A percentile compares a stretch with the other conserved stretches of the same genome.
These are phyloP conservation scores for Durotheca rogersii DNA, from an alignment of 495 filamentous ascomycete genomes.

Conservation along the genomic window DNA sequence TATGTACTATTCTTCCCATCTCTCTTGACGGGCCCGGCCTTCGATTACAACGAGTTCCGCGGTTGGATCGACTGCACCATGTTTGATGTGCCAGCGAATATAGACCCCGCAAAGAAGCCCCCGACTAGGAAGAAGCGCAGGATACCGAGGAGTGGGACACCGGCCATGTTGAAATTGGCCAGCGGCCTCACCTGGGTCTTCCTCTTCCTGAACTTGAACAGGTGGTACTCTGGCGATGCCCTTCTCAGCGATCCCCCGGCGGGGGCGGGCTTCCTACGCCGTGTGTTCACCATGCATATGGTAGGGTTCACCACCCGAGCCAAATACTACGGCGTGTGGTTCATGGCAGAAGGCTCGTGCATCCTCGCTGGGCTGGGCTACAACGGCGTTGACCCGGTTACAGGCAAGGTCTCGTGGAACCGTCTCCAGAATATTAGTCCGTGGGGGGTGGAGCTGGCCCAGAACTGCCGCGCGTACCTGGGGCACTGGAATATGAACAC, in stretches of 20 bases:
- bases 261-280: conserved; percentile 64
- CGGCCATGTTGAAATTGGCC: conserved; percentile 74
- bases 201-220: conserved; percentile 70
- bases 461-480: conserved; percentile 86
- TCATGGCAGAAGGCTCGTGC: conserved; percentile 88
- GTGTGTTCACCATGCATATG: conserved; percentile 78
- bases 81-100: conserved; percentile 79
- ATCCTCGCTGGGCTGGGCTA: conserved; percentile 93
- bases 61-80: conserved; percentile 92
- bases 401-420: conserved; percentile 84
- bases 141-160: conserved; percentile 88
- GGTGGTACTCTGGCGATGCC: conserved; percentile 61
- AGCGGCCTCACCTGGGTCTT: conserved; percentile 77
- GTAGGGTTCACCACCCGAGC: conserved; percentile 74
- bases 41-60: conserved; percentile 90
- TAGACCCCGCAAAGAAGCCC: conserved; percentile 77
- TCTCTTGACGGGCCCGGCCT: conserved; percentile 82
- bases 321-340: conserved; percentile 97
- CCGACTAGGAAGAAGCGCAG: conserved; percentile 88
- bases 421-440: conserved; percentile 85
- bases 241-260: conserved; percentile 63
- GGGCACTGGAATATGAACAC: conserved; percentile 98
- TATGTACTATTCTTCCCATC: conserved; percentile 96
- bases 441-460: conserved; percentile 77
- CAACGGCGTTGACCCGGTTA: conserved; percentile 83